A percentile compares a stretch with the other conserved stretches of the same genome.
phyloP scores from a whole-genome alignment of 345 rosid species.

The Gossypium australe region DNA sequence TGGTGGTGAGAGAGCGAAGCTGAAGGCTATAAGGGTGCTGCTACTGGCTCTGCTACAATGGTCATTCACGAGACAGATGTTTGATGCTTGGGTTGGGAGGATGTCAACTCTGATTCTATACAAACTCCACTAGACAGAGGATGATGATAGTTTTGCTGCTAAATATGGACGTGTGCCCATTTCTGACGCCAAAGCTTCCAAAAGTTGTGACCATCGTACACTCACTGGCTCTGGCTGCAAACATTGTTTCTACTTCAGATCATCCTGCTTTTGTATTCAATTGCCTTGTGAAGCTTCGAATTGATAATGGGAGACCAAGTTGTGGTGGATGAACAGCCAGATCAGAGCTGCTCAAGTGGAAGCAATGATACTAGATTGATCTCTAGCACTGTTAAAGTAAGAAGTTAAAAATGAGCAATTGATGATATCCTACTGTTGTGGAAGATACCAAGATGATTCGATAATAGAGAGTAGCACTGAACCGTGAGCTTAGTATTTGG shows the following conservation, averaged over 20 bases:
- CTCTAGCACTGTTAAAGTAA: constrained; percentile 26
- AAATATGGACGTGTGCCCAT: constrained; percentile 93
- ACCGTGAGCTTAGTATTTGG: constrained; percentile 91
- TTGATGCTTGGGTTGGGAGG: constrained; percentile 75
- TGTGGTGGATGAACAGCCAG: constrained; percentile 44
- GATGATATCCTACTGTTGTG: constrained; percentile 77
- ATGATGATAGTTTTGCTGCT: constrained; percentile 63
- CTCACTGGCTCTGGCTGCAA: constrained; percentile 35
- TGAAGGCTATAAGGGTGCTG: constrained; percentile 76
- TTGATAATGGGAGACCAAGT: constrained; percentile 70
- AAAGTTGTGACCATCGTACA: constrained; percentile 83
- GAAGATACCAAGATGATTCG: constrained; percentile 94
- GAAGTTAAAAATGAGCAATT: constrained; percentile 47
- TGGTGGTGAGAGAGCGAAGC: constrained; percentile 74
- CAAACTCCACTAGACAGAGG: constrained; percentile 94
- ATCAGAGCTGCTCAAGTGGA: constrained; percentile 68
- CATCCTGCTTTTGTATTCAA: constrained; percentile 93
- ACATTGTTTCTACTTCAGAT: constrained; percentile 84
- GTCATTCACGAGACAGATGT: constrained; percentile 95
- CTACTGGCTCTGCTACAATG: constrained; percentile 45
- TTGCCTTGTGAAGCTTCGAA: constrained; percentile 88
- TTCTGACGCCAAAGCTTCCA: constrained; percentile 98
- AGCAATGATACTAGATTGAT: constrained; percentile 34
- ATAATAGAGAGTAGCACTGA: constrained; percentile 83
- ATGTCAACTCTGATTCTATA: constrained; percentile 60